Evolutionary conservation across 1,284 basidiomycete genomes (phyloP), one percentile per base, ranked within the genome.

Genomic region (Singerocomus rubriflavus): DNA sequence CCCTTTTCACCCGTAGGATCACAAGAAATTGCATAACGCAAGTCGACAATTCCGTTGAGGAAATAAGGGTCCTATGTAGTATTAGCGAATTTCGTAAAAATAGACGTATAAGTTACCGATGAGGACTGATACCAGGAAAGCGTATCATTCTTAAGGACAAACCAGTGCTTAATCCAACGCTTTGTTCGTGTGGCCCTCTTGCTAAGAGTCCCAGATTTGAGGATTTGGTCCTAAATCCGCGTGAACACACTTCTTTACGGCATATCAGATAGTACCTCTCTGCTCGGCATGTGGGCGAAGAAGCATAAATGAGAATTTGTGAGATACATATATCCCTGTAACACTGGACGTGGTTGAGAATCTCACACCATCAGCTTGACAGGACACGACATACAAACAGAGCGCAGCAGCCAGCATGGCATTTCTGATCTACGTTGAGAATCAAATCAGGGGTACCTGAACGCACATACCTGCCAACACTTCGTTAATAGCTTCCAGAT

Each of bases 261-360:
- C 43, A 25, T n/a, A 17, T 14, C 48, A 37, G 43, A 38, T 31
- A 73, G 42, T 55, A 92, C 92, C 78, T 95, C 92, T 73, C 85
- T 78, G 17, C 84, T 78, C 7, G 91, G 91, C 79, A 99, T 86
- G 66, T 96, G 93, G 0, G 96, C 96, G 67, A 98, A 98, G 74
- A 98, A 99, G 72, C 95, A 98, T 26, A 98, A 71, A 63, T 96
- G 91, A 5, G 85, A 83, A 57, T 88, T 89, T 2, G 96, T 98
- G 39, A 98, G 76, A 68, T 96, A 99, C 81, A 98, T 90, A 67
- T 96, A 97, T 14, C 95, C 95, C 71, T 98, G 94, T 17, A 99
- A 77, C 60, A 98, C 90, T 93, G 56, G 6, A 30, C 21, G 31
- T 37, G 46, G 37, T 48, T 60, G 48, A 60, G 42, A 56, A 52